Percentiles rank a stretch among this genome's conserved stretches.
Evolutionary conservation across 2,329 filamentous ascomycete species (phyloP).

Genomic region (Cercospora citrullina): DNA sequence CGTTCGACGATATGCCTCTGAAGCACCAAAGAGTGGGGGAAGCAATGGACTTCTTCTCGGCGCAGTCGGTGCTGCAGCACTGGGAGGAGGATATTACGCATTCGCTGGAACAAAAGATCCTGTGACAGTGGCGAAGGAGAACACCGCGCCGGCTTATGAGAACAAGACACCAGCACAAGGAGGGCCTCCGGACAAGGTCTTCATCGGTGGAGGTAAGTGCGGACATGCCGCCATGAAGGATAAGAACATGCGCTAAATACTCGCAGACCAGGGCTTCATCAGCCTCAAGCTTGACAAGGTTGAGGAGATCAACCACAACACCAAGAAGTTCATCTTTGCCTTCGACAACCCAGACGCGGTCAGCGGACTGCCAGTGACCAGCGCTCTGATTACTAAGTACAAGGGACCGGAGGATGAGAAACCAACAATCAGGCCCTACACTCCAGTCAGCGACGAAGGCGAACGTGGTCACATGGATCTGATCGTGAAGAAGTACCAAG

Average conservation of each 20-base stretch:
- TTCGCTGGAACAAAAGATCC: conserved; percentile 29
- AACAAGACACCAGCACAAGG: conserved; percentile 40
- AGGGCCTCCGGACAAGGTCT: conserved; percentile 52
- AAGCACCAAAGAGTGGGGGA: conserved; percentile 54
- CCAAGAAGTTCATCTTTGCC: conserved; percentile 86
- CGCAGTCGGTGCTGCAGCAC: conserved; percentile 59
- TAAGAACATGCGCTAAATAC: background rate
- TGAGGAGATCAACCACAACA: conserved; percentile 87
- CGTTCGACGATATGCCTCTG: conserved; percentile 72
- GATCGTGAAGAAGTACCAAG: conserved; percentile 86
- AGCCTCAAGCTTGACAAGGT: conserved; percentile 76
- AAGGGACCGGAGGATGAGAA: conserved; percentile 81
- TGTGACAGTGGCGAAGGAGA: conserved; percentile 29
- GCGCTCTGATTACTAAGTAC: conserved; percentile 88
- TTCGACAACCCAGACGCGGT: conserved; percentile 81
- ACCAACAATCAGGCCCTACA: conserved; percentile 87
- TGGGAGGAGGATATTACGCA: conserved; percentile 57
- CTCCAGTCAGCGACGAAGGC: conserved; percentile 84
- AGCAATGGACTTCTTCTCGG: conserved; percentile 62
- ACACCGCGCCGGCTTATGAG: conserved; percentile 39
- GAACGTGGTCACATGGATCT: conserved; percentile 80
- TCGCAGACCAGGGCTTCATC: conserved; percentile 76
- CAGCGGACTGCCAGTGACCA: conserved; percentile 78
- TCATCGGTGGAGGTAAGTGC: conserved; percentile 65
- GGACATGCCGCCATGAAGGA: background rate